A percentile compares a stretch with the other conserved stretches of the same genome.
Evolutionary conservation across 345 rosid genomes (phyloP).

Genomic region (Dovyalis caffra): DNA sequence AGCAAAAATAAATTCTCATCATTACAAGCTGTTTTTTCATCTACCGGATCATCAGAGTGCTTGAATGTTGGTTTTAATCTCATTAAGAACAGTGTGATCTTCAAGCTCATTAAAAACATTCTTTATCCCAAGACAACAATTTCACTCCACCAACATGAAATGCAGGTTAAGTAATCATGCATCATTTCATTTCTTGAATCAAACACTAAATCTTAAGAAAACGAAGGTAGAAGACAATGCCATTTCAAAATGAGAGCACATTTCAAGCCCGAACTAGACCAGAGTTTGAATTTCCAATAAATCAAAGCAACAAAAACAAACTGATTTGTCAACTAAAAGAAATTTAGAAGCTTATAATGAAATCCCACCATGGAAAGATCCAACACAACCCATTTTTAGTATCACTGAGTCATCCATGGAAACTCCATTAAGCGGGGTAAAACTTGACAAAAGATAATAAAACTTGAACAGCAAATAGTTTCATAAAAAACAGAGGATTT

Average conservation of each 20-base stretch:
- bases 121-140: neutral
- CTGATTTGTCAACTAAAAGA: neutral
- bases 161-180: neutral
- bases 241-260: constrained; percentile 10
- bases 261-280: constrained; percentile 6
- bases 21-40: neutral
- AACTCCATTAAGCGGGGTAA: neutral
- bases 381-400: constrained; percentile 18
- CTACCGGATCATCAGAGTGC: neutral
- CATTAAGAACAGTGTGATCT: no score
- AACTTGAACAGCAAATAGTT: neutral
- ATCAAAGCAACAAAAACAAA: neutral
- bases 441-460: neutral
- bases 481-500: neutral
- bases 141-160: neutral
- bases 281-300: neutral
- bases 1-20: neutral
- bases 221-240: neutral
- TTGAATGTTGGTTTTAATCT: neutral
- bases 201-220: constrained; percentile 2
- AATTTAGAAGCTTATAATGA: neutral
- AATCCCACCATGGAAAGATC: constrained; percentile 15
- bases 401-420: constrained; percentile 7
- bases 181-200: constrained; percentile 5
- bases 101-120: neutral